These are phyloP conservation scores for Mycena sp. DNA, from an alignment of 1,284 basidiomycete species.

Conservation along the genomic window DNA sequence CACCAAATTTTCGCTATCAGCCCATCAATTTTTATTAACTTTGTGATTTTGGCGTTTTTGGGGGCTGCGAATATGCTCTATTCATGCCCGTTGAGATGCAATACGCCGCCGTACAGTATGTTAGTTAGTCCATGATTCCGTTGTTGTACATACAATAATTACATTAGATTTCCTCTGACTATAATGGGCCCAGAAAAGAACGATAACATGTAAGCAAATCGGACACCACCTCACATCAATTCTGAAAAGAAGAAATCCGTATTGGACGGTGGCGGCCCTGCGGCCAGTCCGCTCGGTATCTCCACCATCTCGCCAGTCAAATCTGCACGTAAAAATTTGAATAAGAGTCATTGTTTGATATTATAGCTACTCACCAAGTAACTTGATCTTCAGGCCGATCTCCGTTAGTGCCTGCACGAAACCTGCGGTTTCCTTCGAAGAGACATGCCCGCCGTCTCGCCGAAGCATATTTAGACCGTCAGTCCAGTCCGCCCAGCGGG, in stretches of 20 bases:
- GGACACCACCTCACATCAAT: slow-evolving; percentile 43
- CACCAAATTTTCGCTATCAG: too few species aligned
- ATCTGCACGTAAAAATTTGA: slow-evolving; percentile 56
- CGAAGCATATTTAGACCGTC: slow-evolving; percentile 93
- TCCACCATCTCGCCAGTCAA: slow-evolving; percentile 93
- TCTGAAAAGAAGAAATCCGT: slow-evolving; percentile 91
- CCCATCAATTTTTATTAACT: too few species aligned
- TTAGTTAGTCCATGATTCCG: slow-evolving; percentile 9
- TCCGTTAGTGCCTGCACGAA: slow-evolving; percentile 91
- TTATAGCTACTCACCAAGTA: slow-evolving; percentile 73
- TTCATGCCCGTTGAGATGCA: too few species aligned
- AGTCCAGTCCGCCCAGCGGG: slow-evolving; percentile 95
- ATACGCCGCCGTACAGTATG: too few species aligned
- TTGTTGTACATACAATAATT: slow-evolving; percentile 22
- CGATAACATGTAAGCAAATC: too few species aligned
- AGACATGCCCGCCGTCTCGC: slow-evolving; percentile 81
- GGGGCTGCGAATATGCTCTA: too few species aligned
- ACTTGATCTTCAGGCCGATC: slow-evolving; percentile 93
- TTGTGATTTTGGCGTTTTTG: too few species aligned
- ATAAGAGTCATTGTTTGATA: background rate
- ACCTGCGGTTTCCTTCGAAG: slow-evolving; percentile 85
- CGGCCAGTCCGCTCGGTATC: slow-evolving; percentile 79
- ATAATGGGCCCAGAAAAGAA: too few species aligned
- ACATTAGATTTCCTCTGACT: slow-evolving; percentile 11
- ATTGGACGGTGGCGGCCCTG: slow-evolving; percentile 79